Evolutionary conservation across 306 rosid species (phyloP).

Genomic region (Lathyrus oleraceus): DNA sequence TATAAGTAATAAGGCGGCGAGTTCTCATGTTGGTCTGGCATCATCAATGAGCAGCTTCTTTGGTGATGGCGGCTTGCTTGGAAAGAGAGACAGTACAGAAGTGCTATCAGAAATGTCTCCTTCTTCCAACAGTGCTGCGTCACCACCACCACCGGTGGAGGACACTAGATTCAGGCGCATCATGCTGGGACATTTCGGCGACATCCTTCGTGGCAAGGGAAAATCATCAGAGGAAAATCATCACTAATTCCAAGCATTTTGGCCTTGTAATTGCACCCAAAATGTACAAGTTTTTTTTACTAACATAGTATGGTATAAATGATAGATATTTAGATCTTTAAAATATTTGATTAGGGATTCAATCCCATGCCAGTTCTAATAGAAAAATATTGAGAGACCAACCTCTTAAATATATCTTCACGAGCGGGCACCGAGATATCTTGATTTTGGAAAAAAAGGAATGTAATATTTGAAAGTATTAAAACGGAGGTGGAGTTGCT

Average conservation of each 20-base stretch:
- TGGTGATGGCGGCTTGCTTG: constrained; percentile 75
- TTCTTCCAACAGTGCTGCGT: constrained; percentile 40
- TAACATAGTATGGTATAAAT: too few relatives aligned
- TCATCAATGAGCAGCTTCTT: constrained; percentile 78
- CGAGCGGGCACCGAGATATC: not conserved
- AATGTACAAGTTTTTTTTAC: not conserved
- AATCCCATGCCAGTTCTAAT: too few relatives aligned
- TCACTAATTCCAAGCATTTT: constrained; percentile 39
- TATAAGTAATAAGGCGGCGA: constrained; percentile 61
- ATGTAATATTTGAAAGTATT: not conserved
- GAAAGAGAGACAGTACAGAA: constrained; percentile 66
- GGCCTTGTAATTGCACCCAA: not conserved
- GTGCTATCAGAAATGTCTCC: constrained; percentile 38
- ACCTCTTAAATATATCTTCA: too few relatives aligned
- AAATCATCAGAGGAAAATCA: constrained; percentile 63
- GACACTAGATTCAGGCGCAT: constrained; percentile 89
- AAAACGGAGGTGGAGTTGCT: too few relatives aligned
- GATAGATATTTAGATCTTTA: too few relatives aligned
- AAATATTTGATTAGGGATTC: too few relatives aligned
- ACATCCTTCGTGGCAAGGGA: constrained; percentile 73
- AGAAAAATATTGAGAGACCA: too few relatives aligned
- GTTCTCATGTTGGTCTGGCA: constrained; percentile 68
- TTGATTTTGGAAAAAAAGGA: not conserved
- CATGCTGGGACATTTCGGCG: constrained; percentile 87
- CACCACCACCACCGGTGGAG: constrained; percentile 41